These are phyloP conservation scores for Salvia splendens DNA, from an alignment of 257 asterid genomes.

Conservation along the genomic window DNA sequence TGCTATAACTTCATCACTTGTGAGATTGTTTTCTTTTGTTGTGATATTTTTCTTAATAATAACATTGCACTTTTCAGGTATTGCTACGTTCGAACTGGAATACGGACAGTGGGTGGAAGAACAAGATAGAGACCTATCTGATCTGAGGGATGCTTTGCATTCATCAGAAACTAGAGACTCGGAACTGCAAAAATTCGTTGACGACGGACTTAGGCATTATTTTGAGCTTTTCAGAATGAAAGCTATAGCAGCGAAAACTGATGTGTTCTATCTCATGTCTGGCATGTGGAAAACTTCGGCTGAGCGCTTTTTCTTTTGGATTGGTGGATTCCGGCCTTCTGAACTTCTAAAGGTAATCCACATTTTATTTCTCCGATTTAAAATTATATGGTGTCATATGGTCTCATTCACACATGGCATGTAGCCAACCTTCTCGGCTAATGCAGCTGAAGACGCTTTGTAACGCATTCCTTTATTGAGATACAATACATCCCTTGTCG, in stretches of 20 bases:
- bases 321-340: constrained; percentile 94
- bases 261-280: constrained; percentile 75
- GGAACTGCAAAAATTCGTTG: constrained; percentile 57
- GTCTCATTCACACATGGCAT: too few relatives aligned
- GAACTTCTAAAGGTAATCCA: constrained; percentile 71
- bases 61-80: constrained; percentile 44
- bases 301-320: constrained; percentile 94
- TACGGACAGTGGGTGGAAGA: constrained; percentile 86
- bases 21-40: too few relatives aligned
- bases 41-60: not conserved
- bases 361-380: too few relatives aligned
- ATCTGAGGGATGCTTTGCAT: constrained; percentile 60
- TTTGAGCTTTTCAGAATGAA: constrained; percentile 72
- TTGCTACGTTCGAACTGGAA: constrained; percentile 68
- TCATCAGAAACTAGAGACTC: constrained; percentile 58
- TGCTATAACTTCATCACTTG: not conserved
- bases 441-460: too few relatives aligned
- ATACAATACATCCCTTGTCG: too few relatives aligned
- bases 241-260: constrained; percentile 75
- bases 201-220: constrained; percentile 65
- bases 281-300: constrained; percentile 91
- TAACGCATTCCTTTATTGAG: not conserved
- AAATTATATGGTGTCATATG: too few relatives aligned
- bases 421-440: too few relatives aligned
- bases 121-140: constrained; percentile 57